phyloP scores from a whole-genome alignment of 148 eudicot genomes.

The Rhododendron henanense region DNA sequence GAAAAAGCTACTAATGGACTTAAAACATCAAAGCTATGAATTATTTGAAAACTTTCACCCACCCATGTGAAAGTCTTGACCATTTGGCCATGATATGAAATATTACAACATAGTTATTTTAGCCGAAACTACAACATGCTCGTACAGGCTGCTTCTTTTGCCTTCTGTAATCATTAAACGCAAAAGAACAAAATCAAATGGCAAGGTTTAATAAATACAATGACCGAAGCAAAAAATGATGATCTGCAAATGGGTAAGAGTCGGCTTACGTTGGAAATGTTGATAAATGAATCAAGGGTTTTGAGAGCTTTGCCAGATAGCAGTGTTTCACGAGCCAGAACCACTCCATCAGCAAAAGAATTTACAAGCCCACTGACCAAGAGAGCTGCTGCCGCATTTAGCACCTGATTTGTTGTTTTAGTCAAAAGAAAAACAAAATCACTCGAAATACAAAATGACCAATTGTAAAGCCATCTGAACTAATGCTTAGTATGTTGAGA shows the following conservation, averaged over 20 bases:
- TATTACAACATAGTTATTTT: background rate
- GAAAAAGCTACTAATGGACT: background rate
- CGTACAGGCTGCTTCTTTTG: background rate
- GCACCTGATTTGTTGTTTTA: conserved; percentile 36
- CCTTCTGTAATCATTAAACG: background rate
- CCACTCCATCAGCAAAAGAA: conserved; percentile 69
- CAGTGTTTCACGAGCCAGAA: conserved; percentile 73
- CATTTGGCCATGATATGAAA: background rate
- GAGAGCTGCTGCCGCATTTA: conserved; percentile 92
- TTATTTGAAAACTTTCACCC: background rate
- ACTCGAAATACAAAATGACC: background rate
- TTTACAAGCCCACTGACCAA: conserved; percentile 66
- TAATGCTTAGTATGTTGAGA: background rate
- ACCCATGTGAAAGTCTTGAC: background rate
- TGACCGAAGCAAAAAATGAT: background rate
- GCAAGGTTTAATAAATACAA: background rate
- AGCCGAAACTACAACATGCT: background rate
- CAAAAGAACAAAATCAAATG: background rate
- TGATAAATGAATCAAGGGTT: conserved; percentile 74
- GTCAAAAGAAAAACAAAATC: background rate
- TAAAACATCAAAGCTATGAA: background rate
- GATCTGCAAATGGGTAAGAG: background rate
- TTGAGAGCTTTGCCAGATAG: conserved; percentile 67
- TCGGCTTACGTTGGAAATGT: conserved; percentile 60
- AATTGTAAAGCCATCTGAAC: background rate